Evolutionary conservation across 225 moss, liverwort and hornwort genomes (phyloP), one percentile per base, ranked within the genome.

Genomic region (Takakia lepidozioides): DNA sequence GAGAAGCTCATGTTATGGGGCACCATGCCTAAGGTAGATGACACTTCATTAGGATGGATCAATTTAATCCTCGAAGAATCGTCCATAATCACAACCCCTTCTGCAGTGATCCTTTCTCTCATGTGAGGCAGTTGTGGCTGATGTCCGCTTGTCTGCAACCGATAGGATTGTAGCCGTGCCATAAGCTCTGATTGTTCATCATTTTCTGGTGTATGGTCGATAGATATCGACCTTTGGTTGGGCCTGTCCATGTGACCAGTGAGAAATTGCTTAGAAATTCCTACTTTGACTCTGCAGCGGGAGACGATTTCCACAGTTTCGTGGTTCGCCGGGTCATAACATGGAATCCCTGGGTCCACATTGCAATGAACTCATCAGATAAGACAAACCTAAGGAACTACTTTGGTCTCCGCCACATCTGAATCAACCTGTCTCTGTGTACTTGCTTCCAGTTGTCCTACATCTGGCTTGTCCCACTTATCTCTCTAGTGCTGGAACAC

Each of bases 241-340:
- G 61, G 41, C 41, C 49, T 27, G 27, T 16, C 6, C 7, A 71
- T 22, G 47, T 67, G 71, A 44, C 60, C 59, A 38, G 73, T 65
- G 11, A 84, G 56, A 64, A 89, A 85, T 35, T 59, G 65, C 57
- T 71, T 87, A 1, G 95, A 85, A 26, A 87, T 71, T n/a, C 72
- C 82, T 19, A 88, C 76, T 75, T 75, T 84, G 18, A 90, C 70
- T 49, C 80, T 22, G 61, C 84, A 79, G 44, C 80, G 61, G 25
- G 87, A 75, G 13, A 79, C 54, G 26, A 95, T 61, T 66, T 95
- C 90, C 28, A 95, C 75, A 15, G 95, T 85, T 62, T 95, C 95
- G 5, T 82, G 75, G 69, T 95, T 95, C 43, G 90, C 82, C 51
- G 95, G 95, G 60, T 95, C 95, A 52, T 70, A 89, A 64, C 95